Evolutionary conservation across 1,139 yeast genomes (phyloP), one percentile per base, ranked within the genome.

Genomic region (Pichia sp.): DNA sequence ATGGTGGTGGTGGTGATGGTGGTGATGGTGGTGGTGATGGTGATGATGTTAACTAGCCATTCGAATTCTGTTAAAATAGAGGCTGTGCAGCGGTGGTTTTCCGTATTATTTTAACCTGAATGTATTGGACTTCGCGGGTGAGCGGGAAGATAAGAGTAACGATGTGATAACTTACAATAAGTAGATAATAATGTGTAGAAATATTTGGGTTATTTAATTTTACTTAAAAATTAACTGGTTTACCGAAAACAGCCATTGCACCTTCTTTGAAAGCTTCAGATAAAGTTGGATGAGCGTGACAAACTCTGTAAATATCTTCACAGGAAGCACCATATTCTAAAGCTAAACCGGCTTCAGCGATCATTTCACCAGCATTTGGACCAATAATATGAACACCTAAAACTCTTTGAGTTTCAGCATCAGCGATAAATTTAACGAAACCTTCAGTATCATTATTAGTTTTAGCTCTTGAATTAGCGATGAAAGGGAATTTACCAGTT

Each of bases 401-500:
- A 34, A 93, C 77, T 64, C 98, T 79, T 69, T 93, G 96, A 49
- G 98, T 89, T 68, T 91, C 96, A 58, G 95, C 91, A 65, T 93
- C 98, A 51, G 95, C 89, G 52, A 93, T 66, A 63, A 91, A 79
- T 74, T 93, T 93, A 60, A 91, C 98, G 56, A 89, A 84, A 46
- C 99, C 99, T 55, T 93, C 98, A 44, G 96, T 82, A 66, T 93
- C 98, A 64, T 78, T 68, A 74, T 91, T 91, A 55, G 98, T 89
- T 80, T 93, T 93, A 50, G 99, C 99, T 74, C 99, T 85, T 42
- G 98, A 93, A 78, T 93, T 93, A 59, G 99, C 99, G 58, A 85
- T 73, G 73, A 91, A 93, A 63, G 97, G 95, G 88, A 91, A 91
- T 70, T 91, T 91, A 63, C 99, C 99, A 48, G 84, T 77, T 67